phyloP scores from a whole-genome alignment of 1,284 basidiomycete species.

The Termitomyces sp. region DNA sequence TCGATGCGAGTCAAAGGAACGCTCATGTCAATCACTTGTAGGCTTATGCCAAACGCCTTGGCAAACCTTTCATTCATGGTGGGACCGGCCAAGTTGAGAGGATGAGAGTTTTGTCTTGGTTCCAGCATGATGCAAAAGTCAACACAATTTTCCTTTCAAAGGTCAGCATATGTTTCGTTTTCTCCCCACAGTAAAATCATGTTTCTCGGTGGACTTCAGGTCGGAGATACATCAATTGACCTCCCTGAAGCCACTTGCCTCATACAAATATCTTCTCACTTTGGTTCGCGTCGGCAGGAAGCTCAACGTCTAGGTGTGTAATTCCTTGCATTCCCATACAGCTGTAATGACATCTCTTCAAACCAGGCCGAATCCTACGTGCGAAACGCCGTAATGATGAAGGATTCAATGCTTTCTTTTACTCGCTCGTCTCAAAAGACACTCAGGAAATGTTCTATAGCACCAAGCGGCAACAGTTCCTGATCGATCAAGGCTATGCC shows the following conservation, averaged over 20 bases:
- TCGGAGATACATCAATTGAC: conserved; percentile 99
- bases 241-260: conserved; percentile 98
- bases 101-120: conserved; percentile 91
- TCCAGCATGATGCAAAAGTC: conserved; percentile 93
- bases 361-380: conserved; percentile 83
- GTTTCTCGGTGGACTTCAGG: conserved; percentile 40
- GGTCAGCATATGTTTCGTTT: conserved; percentile 36
- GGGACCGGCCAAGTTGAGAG: conserved; percentile 94
- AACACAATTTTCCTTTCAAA: conserved; percentile 99
- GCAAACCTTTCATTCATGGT: conserved; percentile 96
- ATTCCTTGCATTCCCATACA: background rate
- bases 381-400: conserved; percentile 98
- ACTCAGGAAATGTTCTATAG: conserved; percentile 99
- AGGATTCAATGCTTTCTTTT: conserved; percentile 99
- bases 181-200: background rate
- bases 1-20: background rate
- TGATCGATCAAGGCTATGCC: conserved; percentile 98
- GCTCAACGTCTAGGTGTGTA: conserved; percentile 86
- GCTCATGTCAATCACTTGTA: conserved; percentile 27
- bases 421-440: conserved; percentile 97
- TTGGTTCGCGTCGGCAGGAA: conserved; percentile 97
- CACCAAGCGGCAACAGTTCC: conserved; percentile 97
- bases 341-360: background rate
- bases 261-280: conserved; percentile 99
- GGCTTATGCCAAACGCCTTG: conserved; percentile 94